Evolutionary conservation across 2,329 filamentous ascomycete genomes (phyloP).

Genomic region (Hyphodiscus sp.): DNA sequence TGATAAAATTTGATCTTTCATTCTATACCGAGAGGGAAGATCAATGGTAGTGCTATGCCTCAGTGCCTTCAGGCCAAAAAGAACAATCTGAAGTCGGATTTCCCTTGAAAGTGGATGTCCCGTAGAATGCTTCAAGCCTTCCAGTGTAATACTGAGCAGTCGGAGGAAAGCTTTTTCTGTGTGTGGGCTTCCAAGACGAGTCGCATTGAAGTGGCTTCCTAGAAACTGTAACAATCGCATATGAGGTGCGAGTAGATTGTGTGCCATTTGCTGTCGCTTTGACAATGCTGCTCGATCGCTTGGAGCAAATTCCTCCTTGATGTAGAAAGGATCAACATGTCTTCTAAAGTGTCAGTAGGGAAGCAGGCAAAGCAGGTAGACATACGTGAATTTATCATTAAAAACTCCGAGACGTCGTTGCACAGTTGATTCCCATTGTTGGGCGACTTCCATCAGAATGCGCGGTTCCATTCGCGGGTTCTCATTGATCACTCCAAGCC

Average conservation of each 20-base stretch:
- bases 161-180: conserved; percentile 77
- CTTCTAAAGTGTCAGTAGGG: conserved; percentile 32
- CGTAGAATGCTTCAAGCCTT: conserved; percentile 62
- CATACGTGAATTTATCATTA: conserved; percentile 58
- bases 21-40: conserved; percentile 62
- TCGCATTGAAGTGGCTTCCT: conserved; percentile 90
- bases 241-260: conserved; percentile 82
- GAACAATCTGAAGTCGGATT: conserved; percentile 79
- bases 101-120: conserved; percentile 86
- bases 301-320: conserved; percentile 87
- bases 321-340: conserved; percentile 81
- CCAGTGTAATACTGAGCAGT: conserved; percentile 71
- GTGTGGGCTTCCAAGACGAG: conserved; percentile 75
- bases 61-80: conserved; percentile 76
- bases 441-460: conserved; percentile 77
- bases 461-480: conserved; percentile 83
- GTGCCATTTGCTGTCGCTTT: conserved; percentile 70
- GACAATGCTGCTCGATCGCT: conserved; percentile 72
- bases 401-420: conserved; percentile 76
- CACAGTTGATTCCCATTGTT: conserved; percentile 85
- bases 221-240: conserved; percentile 82
- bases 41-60: conserved; percentile 62
- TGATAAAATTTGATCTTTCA: conserved; percentile 85
- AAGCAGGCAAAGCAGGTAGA: conserved; percentile 9
- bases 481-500: conserved; percentile 95